Percentiles rank a stretch among this genome's conserved stretches.
Conservation (phyloP, 768 basidiomycete genomes). For the Lactifluus hygrophoroides region DNA sequence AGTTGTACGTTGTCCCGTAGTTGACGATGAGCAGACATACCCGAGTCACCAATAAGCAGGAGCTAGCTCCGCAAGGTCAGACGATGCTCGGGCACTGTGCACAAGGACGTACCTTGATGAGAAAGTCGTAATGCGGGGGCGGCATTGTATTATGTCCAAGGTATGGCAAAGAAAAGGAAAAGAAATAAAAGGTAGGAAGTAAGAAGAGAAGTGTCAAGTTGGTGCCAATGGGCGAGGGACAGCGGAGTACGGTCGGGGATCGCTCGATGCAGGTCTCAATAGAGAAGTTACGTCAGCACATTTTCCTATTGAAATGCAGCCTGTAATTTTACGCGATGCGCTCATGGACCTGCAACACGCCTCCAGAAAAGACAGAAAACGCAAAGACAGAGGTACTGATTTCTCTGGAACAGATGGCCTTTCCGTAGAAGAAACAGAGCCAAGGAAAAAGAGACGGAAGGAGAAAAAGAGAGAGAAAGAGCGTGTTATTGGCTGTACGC, state of each 20-base stretch:
- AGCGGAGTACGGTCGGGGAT: too few species aligned
- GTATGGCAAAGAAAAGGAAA: neutral
- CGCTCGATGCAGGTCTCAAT: neutral
- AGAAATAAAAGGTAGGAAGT: neutral
- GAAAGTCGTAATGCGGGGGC: slow-evolving; percentile 93
- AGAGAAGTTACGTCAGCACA: slow-evolving; percentile 11
- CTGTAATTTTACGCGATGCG: neutral
- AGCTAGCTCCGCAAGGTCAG: slow-evolving; percentile 41
- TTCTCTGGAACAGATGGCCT: neutral
- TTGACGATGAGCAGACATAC: slow-evolving; percentile 31
- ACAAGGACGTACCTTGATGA: slow-evolving; percentile 67
- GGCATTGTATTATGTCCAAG: slow-evolving; percentile 42
- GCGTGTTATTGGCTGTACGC: neutral
- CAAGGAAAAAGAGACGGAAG: neutral
- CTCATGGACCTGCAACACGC: neutral
- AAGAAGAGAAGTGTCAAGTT: neutral
- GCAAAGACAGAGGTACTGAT: neutral
- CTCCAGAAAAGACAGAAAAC: neutral
- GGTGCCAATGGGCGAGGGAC: neutral
- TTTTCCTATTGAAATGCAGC: neutral
- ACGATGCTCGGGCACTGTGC: slow-evolving; percentile 7
- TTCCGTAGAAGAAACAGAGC: neutral
- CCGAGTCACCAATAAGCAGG: slow-evolving; percentile 93
- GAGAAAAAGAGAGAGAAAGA: neutral
- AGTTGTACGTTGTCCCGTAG: neutral